Evolutionary conservation across 345 rosid species (phyloP).

Genomic region (Gossypium mustelinum): DNA sequence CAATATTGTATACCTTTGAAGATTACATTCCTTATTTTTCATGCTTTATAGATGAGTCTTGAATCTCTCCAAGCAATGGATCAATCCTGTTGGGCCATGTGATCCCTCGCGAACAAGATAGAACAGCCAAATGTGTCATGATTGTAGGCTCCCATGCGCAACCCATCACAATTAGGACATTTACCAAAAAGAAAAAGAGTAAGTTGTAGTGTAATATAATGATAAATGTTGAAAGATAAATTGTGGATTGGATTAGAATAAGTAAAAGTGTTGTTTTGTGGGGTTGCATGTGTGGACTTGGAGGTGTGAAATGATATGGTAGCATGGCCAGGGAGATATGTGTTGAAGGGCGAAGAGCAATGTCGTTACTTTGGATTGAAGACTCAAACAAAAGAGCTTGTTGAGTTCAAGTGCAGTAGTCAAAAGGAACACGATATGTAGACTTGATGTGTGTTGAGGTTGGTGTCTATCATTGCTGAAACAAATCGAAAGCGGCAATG

Average conservation of each 20-base stretch:
- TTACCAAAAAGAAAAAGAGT: constrained; percentile 91
- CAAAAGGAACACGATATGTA: constrained; percentile 67
- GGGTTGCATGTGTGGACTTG: constrained; percentile 53
- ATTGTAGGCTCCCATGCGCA: constrained; percentile 18
- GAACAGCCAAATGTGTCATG: too few species aligned
- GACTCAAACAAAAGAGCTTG: constrained; percentile 52
- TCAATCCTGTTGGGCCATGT: too few species aligned
- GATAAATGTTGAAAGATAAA: neutral
- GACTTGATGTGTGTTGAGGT: constrained; percentile 66
- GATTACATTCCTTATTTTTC: too few species aligned
- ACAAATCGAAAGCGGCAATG: constrained; percentile 30
- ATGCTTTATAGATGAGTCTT: too few species aligned
- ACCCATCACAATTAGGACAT: constrained; percentile 33
- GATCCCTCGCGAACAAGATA: too few species aligned
- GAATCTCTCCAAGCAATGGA: too few species aligned
- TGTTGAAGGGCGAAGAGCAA: constrained; percentile 59
- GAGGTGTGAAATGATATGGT: constrained; percentile 70
- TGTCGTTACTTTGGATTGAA: constrained; percentile 72
- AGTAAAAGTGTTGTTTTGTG: neutral
- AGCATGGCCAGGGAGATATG: constrained; percentile 86
- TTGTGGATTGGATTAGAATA: neutral
- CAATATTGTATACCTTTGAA: too few species aligned
- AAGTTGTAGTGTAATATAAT: constrained; percentile 12
- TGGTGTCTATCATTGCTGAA: constrained; percentile 50
- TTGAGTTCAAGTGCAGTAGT: constrained; percentile 85